Percentiles rank a stretch among this genome's conserved stretches.
phyloP scores from a whole-genome alignment of 1,139 yeast species.

The Komagataea norvegica region DNA sequence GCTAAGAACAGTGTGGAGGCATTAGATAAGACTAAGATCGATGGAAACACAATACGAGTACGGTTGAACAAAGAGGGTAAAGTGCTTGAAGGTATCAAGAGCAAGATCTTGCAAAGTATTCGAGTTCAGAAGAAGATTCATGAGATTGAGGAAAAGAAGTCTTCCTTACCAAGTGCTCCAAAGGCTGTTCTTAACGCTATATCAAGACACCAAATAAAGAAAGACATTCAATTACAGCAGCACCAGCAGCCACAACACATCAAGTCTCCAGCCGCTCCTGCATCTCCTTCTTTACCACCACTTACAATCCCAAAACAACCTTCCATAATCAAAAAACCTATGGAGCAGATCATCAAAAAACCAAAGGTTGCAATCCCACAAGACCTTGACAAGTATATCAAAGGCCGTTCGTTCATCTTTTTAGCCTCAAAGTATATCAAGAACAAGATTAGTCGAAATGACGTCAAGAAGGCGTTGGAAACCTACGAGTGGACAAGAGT shows the following conservation, averaged over 20 bases:
- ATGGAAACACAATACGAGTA: conserved; percentile 29
- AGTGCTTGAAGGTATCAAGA: conserved; percentile 22
- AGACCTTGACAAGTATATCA: conserved; percentile 44
- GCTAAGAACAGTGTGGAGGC: conserved; percentile 40
- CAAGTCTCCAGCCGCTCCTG: background rate
- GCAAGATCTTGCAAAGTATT: conserved; percentile 24
- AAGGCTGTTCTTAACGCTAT: conserved; percentile 18
- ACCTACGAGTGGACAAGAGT: conserved; percentile 62
- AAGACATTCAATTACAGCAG: background rate
- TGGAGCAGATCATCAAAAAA: background rate
- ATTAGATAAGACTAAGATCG: conserved; percentile 32
- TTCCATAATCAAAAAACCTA: background rate
- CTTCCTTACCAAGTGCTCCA: conserved; percentile 20
- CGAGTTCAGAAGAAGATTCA: conserved; percentile 13
- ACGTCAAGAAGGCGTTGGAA: conserved; percentile 47
- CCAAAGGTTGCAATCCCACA: conserved; percentile 31
- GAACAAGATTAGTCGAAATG: conserved; percentile 47
- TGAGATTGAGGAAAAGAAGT: conserved; percentile 14
- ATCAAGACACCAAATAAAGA: conserved; percentile 7
- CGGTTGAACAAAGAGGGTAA: conserved; percentile 30
- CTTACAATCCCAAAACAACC: background rate
- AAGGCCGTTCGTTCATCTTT: conserved; percentile 51
- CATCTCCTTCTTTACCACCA: conserved; percentile 1
- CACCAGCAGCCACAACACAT: background rate
- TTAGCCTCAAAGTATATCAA: conserved; percentile 53